Conservation (phyloP, 1,284 basidiomycete species). For the Sphagnurus paluster region DNA sequence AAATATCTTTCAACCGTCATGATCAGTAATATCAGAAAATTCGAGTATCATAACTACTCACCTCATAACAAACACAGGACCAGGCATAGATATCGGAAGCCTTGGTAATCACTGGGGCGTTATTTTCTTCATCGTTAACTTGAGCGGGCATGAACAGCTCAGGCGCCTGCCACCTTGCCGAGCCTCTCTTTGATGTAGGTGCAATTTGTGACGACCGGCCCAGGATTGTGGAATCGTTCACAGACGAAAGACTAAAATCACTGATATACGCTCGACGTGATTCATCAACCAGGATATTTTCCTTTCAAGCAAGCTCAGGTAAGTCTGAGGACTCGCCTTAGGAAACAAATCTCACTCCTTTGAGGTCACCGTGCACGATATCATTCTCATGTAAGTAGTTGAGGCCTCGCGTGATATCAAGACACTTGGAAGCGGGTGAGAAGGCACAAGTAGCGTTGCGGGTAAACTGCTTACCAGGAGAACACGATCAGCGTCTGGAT, state of each 20-base stretch:
- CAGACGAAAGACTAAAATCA: background rate
- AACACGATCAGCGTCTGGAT: background rate
- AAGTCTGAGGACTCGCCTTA: background rate
- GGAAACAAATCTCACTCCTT: background rate
- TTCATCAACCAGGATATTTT: background rate
- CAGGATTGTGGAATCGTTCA: background rate
- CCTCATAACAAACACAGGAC: constrained; percentile 1
- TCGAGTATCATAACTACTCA: background rate
- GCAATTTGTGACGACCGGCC: background rate
- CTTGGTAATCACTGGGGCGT: background rate
- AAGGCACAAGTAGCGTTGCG: background rate
- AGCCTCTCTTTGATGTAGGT: background rate
- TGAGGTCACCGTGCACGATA: background rate
- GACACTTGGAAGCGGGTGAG: background rate
- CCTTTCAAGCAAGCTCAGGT: background rate
- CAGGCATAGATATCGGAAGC: background rate
- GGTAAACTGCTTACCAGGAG: background rate
- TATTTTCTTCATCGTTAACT: background rate
- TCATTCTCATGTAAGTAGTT: background rate
- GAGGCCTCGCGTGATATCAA: constrained; percentile 1
- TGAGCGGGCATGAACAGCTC: too few species aligned
- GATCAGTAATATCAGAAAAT: too few species aligned
- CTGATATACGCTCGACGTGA: background rate
- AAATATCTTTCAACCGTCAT: too few species aligned
- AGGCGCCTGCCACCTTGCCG: constrained; percentile 1